phyloP scores from a whole-genome alignment of 176 grass and related monocot species.

The Triticum urartu region DNA sequence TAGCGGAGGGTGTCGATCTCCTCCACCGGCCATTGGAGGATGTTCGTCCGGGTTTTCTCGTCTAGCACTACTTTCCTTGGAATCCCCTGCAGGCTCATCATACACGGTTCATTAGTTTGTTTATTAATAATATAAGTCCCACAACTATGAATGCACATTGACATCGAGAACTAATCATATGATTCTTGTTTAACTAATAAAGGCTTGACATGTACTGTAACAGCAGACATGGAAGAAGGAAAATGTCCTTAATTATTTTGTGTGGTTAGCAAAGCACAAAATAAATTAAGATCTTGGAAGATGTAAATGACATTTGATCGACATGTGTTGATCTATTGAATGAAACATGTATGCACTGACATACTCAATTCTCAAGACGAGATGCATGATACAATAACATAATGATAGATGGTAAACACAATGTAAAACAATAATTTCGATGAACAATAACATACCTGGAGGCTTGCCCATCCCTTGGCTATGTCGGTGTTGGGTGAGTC shows the following conservation, averaged over 20 bases:
- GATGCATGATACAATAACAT: not conserved
- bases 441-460: not conserved
- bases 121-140: not conserved
- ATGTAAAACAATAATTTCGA: not conserved
- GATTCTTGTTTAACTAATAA: not conserved
- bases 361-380: not conserved
- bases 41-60: constrained; percentile 42
- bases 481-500: not conserved
- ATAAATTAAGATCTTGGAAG: too few species aligned
- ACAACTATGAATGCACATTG: not conserved
- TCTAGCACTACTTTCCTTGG: constrained; percentile 56
- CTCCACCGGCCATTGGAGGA: constrained; percentile 69
- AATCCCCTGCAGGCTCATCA: constrained; percentile 32
- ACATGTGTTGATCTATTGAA: not conserved
- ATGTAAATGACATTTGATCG: not conserved
- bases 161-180: not conserved
- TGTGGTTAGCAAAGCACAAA: not conserved
- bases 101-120: not conserved
- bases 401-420: not conserved
- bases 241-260: not conserved
- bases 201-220: not conserved
- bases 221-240: not conserved
- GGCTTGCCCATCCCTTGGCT: not conserved
- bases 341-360: not conserved
- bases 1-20: constrained; percentile 48